Evolutionary conservation across 75 land plant species (phyloP), one percentile per base, ranked within the genome.

Genomic region (Pinus taeda): DNA sequence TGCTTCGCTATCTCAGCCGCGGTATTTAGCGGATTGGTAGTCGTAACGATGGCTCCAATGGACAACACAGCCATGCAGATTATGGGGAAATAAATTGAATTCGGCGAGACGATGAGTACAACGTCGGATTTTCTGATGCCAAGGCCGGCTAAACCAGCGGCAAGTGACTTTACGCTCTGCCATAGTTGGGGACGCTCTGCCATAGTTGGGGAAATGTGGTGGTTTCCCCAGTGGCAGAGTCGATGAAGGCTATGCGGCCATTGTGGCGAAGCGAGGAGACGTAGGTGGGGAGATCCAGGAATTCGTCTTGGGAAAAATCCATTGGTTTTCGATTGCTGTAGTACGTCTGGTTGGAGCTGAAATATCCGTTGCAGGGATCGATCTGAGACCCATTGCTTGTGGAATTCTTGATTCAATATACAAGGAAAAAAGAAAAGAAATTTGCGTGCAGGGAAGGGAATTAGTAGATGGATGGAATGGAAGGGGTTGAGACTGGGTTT

Each of bases 1-100:
- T 95, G 98, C 71, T 88, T 91, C 45, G 80, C 77, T 81, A 97
- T 88, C 78, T 97, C 99, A 9, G 55, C 55, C 3, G 88, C 58
- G 20, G 93, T 95, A 87, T 95, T 97, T 79, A 97, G 84, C 11
- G 93, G 99, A 66, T 97, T 97, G 75, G 93, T 90, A 76, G 99
- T 95, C 79, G 98, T 97, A 79, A 93, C 78, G 73, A 95, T 74
- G 83, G 94, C 95, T 57, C 98, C 99, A 64, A 93, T 79, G 61
- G 90, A 88, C 85, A 95, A 83, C 39, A 85, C 89, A 60, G 92
- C 86, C 75, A 95, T 84, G 85, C 85, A 87, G 76, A 91, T 81
- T 60, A 95, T 75, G 53, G 98, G 92, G 79, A 94, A 95, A 85
- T 77, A 72, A 75, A 95, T 79, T 12, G 93, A 95, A 81, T 97